phyloP scores from a whole-genome alignment of 164 flowering plant species.

The Piper longum region DNA sequence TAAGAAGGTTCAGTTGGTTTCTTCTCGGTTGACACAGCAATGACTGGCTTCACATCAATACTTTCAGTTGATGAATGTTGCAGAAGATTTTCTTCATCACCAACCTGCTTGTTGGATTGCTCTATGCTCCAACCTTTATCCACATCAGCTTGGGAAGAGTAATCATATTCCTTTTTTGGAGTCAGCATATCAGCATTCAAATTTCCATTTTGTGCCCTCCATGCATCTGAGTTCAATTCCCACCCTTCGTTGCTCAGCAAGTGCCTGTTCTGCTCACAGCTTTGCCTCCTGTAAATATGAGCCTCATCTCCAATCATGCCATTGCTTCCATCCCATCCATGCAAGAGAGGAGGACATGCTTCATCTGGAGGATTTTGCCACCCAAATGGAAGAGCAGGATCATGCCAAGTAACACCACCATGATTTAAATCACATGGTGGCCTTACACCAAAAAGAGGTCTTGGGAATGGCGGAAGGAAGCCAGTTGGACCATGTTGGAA shows the following conservation, averaged over 20 bases:
- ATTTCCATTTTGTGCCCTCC: slow-evolving; percentile 55
- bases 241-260: slow-evolving; percentile 37
- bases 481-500: slow-evolving; percentile 40
- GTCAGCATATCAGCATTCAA: slow-evolving; percentile 26
- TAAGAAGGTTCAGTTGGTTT: slow-evolving; percentile 10
- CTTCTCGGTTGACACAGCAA: slow-evolving; percentile 11
- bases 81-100: slow-evolving; percentile 19
- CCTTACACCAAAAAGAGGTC: slow-evolving; percentile 65
- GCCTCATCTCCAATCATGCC: slow-evolving; percentile 49
- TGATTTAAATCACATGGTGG: slow-evolving; percentile 65
- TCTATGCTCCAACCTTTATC: slow-evolving; percentile 33
- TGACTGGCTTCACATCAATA: slow-evolving; percentile 20
- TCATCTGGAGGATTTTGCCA: slow-evolving; percentile 69
- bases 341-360: slow-evolving; percentile 41
- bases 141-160: slow-evolving; percentile 8
- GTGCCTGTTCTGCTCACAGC: slow-evolving; percentile 60
- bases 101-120: slow-evolving; percentile 16
- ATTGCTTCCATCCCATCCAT: slow-evolving; percentile 72
- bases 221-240: slow-evolving; percentile 44
- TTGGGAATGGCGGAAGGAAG: slow-evolving; percentile 32
- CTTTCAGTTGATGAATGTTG: slow-evolving; percentile 22
- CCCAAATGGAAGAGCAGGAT: slow-evolving; percentile 59
- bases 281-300: slow-evolving; percentile 44
- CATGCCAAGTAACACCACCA: slow-evolving; percentile 48
- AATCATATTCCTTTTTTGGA: slow-evolving; percentile 32